Evolutionary conservation across 257 asterid genomes (phyloP).

Genomic region (Vinca minor): DNA sequence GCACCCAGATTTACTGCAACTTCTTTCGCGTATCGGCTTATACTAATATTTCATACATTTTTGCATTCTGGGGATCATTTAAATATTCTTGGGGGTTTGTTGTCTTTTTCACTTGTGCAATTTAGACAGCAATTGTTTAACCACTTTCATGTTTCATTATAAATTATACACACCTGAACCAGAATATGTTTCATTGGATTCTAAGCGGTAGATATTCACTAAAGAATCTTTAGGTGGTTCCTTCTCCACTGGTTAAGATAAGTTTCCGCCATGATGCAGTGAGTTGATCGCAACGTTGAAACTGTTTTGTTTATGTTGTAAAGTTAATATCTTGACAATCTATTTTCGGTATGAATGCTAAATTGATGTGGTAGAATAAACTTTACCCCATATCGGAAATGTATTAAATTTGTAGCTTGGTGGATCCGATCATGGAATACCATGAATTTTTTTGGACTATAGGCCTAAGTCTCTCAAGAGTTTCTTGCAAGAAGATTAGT

Average conservation of each 20-base stretch:
- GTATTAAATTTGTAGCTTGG: background rate
- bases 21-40: too few relatives aligned
- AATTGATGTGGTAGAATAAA: background rate
- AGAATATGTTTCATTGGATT: background rate
- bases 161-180: background rate
- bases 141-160: background rate
- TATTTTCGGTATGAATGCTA: background rate
- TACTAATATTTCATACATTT: background rate
- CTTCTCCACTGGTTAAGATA: too few relatives aligned
- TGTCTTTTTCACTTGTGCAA: background rate
- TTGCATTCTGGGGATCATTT: background rate
- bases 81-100: background rate
- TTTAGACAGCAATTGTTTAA: background rate
- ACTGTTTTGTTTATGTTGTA: background rate
- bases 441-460: background rate
- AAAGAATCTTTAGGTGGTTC: too few relatives aligned
- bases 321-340: background rate
- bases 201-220: background rate
- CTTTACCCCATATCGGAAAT: background rate
- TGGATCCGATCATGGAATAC: background rate
- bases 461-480: background rate
- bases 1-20: background rate
- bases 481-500: background rate
- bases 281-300: too few relatives aligned
- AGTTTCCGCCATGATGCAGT: too few relatives aligned